Evolutionary conservation across 352 stramenopile species (phyloP), one percentile per base, ranked within the genome.

Genomic region (Stephanocyclus meneghinianus): DNA sequence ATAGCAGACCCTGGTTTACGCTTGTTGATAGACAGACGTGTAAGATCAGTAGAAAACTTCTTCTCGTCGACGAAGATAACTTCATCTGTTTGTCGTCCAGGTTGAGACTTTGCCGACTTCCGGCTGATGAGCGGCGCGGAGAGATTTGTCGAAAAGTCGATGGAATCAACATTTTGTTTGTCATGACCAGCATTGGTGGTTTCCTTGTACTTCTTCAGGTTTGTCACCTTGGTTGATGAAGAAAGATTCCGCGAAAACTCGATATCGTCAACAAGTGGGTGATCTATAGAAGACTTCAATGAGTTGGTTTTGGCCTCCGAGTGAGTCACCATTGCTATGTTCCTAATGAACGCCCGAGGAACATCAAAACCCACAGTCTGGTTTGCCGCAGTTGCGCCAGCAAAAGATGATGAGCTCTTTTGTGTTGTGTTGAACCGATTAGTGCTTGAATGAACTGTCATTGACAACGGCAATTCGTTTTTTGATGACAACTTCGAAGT

Each of bases 321-420:
- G 11, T 16, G 35, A 44, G 53, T 62, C 21, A 62, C 53, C 53
- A 62, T 44, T 13, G 42, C 53, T 30, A 62, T 62, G 40, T 42
- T 42, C 0, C 29, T 42, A 40, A 42, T 42, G 42, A 62, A 62
- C 2, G 53, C 53, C 42, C 53, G 53, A 30, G 53, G 53, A 13
- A 62, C 29, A 42, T 62, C 53, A 21, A 62, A 62, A 0, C 53
- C 53, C 5, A 62, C 50, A 59, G 50, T 62, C 53, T 44, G 53
- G 29, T 16, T 62, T 15, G 35, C 35, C 7, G 35, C 35, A 40
- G 35, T 40, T 40, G 7, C 35, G 2, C 45, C 45, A 6, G 29
- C 53, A 62, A 62, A 62, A 18, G 29, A 62, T n/a, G 53, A 62
- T 44, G 53, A 62, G 11, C 32, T 65, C 37, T 51, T 65, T 35